Percentiles rank a stretch among this genome's conserved stretches.
phyloP scores from a whole-genome alignment of 176 grass and related monocot genomes.

The Oryza officinalis region DNA sequence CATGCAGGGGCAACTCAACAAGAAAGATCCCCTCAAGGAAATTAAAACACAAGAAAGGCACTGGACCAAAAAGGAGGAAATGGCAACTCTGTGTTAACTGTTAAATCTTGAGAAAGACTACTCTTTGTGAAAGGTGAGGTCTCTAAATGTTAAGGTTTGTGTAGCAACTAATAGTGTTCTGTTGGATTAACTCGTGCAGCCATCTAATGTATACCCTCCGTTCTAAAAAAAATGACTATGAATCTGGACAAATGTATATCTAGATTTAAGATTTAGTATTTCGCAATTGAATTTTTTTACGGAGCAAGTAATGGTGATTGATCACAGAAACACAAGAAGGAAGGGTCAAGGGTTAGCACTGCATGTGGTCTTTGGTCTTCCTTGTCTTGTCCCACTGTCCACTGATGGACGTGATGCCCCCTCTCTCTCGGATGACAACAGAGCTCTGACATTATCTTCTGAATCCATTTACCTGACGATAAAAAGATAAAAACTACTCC shows the following conservation, averaged over 20 bases:
- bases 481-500: neutral
- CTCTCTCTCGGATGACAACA: neutral
- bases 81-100: no score
- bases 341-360: neutral
- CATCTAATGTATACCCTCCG: neutral
- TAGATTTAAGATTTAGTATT: no score
- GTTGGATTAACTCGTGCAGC: neutral
- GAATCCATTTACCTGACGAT: neutral
- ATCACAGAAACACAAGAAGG: neutral
- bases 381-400: neutral
- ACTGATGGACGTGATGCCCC: constrained; percentile 1
- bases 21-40: neutral
- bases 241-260: no score
- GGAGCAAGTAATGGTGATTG: neutral
- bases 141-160: neutral
- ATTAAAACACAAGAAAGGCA: neutral
- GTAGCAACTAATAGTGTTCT: neutral
- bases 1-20: neutral
- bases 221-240: no score
- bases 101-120: neutral
- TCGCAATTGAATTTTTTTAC: no score
- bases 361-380: constrained; percentile 5
- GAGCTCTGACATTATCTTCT: neutral
- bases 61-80: neutral
- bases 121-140: neutral